These are phyloP conservation scores for Cystobasidiopsis lactophilus DNA, from an alignment of 768 basidiomycete genomes.

Conservation along the genomic window DNA sequence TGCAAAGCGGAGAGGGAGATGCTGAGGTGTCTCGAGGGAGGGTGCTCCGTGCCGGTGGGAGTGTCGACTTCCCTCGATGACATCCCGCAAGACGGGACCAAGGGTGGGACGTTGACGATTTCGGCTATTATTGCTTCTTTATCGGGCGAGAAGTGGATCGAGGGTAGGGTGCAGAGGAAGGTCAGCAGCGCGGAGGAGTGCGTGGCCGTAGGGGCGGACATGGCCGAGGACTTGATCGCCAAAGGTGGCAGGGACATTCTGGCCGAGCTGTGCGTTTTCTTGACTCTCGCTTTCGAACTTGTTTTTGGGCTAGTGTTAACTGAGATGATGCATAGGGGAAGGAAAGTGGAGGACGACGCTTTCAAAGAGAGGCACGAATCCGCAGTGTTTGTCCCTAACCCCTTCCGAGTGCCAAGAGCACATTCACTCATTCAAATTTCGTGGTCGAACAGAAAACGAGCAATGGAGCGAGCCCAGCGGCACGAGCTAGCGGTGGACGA, in stretches of 20 bases:
- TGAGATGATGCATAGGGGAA: not conserved
- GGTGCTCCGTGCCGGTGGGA: constrained; percentile 91
- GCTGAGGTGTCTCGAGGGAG: constrained; percentile 76
- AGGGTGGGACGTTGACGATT: constrained; percentile 35
- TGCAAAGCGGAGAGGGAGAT: constrained; percentile 71
- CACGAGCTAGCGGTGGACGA: not conserved
- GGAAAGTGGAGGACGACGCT: not conserved
- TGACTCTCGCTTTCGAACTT: not conserved
- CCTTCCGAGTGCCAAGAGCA: no score
- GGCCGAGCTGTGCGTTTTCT: constrained; percentile 42
- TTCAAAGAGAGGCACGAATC: not conserved
- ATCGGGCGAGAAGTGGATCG: constrained; percentile 47
- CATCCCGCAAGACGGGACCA: constrained; percentile 22
- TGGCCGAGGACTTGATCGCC: constrained; percentile 44
- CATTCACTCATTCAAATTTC: not conserved
- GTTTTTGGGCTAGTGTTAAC: no score
- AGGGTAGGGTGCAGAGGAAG: constrained; percentile 36
- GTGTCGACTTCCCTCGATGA: constrained; percentile 32
- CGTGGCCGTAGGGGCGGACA: constrained; percentile 41
- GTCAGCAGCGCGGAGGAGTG: constrained; percentile 39
- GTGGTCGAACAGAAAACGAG: not conserved
- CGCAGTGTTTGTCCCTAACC: no score
- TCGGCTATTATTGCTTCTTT: constrained; percentile 69
- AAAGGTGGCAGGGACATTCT: constrained; percentile 57
- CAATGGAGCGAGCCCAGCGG: not conserved